These are phyloP conservation scores for Rosa multiflora DNA, from an alignment of 306 rosid species.

Conservation along the genomic window DNA sequence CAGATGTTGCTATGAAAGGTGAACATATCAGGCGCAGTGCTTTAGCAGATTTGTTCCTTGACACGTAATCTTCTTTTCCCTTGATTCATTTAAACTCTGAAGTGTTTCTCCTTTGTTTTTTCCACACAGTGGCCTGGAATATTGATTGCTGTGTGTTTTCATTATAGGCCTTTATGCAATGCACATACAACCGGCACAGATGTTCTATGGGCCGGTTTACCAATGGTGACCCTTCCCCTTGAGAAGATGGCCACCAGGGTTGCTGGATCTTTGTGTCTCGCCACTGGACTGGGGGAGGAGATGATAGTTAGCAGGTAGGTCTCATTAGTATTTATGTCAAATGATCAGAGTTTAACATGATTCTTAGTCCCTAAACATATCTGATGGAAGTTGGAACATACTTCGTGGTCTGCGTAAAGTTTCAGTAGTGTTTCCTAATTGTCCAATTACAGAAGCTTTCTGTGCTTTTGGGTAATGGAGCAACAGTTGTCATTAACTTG, in stretches of 20 bases:
- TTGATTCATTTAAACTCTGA: not conserved
- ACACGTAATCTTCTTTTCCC: constrained; percentile 55
- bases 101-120: not conserved
- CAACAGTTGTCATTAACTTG: not conserved
- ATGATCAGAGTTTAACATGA: not conserved
- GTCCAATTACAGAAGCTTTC: not conserved
- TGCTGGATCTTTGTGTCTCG: constrained; percentile 95
- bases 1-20: constrained; percentile 94
- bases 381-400: not conserved
- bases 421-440: not conserved
- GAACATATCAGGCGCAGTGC: constrained; percentile 96
- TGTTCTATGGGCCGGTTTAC: constrained; percentile 95
- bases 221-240: constrained; percentile 95
- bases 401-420: not conserved
- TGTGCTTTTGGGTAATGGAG: not conserved
- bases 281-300: constrained; percentile 92
- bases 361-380: not conserved
- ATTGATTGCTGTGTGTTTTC: constrained; percentile 17
- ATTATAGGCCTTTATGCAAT: constrained; percentile 89
- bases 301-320: constrained; percentile 86
- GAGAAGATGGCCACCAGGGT: constrained; percentile 99
- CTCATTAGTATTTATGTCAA: not conserved
- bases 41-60: constrained; percentile 92
- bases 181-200: constrained; percentile 99
- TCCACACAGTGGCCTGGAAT: not conserved